Evolutionary conservation across 805 yeast species (phyloP).

Genomic region (Saturnispora besseyi): DNA sequence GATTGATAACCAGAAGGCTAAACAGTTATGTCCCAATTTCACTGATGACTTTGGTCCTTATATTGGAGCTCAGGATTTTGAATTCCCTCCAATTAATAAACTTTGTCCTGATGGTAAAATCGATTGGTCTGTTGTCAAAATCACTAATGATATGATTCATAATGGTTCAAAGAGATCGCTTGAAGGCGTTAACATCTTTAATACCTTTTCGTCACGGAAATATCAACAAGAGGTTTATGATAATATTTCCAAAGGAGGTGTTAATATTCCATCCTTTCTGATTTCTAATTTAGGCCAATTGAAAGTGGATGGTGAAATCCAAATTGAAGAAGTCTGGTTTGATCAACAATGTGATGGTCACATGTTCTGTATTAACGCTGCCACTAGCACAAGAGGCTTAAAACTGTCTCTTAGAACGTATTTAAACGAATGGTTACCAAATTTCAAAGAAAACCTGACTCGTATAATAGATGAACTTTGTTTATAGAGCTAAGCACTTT

Average conservation of each 20-base stretch:
- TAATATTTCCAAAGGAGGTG: not conserved
- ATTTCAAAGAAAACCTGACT: not conserved
- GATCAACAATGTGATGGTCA: not conserved
- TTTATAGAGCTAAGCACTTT: not conserved
- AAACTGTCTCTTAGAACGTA: not conserved
- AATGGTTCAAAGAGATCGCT: not conserved
- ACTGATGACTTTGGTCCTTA: conserved; percentile 2
- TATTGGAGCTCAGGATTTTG: not conserved
- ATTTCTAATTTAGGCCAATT: conserved; percentile 7
- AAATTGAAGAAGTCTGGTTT: conserved; percentile 2
- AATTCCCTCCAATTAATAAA: conserved; percentile 12
- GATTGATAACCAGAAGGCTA: not conserved
- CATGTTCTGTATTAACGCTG: not conserved
- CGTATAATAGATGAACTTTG: not conserved
- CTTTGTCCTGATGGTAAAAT: conserved; percentile 3
- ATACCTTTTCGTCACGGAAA: not conserved
- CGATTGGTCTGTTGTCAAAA: conserved; percentile 8
- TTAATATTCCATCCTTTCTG: conserved; percentile 12
- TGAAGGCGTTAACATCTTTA: conserved; percentile 1
- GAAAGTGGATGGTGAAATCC: not conserved
- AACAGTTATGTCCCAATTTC: not conserved
- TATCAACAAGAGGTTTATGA: not conserved
- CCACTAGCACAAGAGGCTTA: not conserved
- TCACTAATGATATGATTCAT: conserved; percentile 5
- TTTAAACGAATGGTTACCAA: conserved; percentile 1